Base-by-base conservation (phyloP, 768 basidiomycete species). In the Macrolepiota dolichaula region DNA sequence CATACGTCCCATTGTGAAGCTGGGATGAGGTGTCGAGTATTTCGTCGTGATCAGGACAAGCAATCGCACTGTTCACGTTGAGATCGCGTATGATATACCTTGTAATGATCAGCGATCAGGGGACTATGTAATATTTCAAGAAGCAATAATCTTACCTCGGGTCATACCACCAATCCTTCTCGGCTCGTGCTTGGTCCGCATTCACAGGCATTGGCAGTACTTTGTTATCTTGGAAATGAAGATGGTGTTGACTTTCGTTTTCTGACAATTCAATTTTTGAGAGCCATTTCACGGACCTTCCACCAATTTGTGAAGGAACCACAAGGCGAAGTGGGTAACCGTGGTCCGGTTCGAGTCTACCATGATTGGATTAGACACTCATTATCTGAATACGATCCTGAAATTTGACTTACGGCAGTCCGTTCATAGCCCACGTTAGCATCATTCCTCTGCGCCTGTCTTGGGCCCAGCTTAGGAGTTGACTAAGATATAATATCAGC, bases 271-370 rank as follows among this genome's bases (percentile, higher is more conserved):
- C 82, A 60, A 88, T 85, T 40, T 74, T 73, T 50, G 69, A 77
- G 35, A 88, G 70, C 87, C 87, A 88, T 73, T 88, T 80, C 22
- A 85, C 82, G 27, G 78, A 80, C 27, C 83, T 73, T 3, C 85
- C 86, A 25, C 86, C 87, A 47, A 88, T 86, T 57, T 85, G 81
- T 3, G 83, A 83, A 0, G 87, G 86, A 0, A 88, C 76, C 61
- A 88, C 75, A 4, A 86, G 69, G n/a, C 87, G 77, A n/a, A 88
- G 66, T 0, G 87, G 87, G 64, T 78, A 86, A 11, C 87, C 87
- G 62, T 89, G 87, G 64, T 88, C 86, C 4, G 85, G 85, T 50
- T 80, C 78, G 7, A 88, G 74, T 11, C 68, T 65, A 27, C n/a
- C 7, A 32, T 2, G 17, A 6, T n/a, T 15, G 40, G 6, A 9